A percentile compares a stretch with the other conserved stretches of the same genome.
phyloP scores from a whole-genome alignment of 805 yeast genomes.

The Kuraishia capsulata region DNA sequence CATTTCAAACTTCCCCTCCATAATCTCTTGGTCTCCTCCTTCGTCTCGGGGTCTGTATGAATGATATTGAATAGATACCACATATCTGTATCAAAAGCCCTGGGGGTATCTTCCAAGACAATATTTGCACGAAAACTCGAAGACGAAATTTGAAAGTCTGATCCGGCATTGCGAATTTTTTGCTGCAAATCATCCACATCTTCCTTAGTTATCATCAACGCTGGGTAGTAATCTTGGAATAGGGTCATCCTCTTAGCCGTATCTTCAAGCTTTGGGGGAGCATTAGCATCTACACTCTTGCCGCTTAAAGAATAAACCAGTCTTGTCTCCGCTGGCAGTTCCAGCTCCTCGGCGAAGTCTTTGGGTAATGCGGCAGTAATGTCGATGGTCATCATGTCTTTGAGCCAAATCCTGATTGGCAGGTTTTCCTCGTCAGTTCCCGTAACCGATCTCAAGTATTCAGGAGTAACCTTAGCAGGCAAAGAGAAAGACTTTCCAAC shows the following conservation, averaged over 20 bases:
- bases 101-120: conserved; percentile 10
- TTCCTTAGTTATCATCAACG: conserved; percentile 15
- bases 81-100: conserved; percentile 17
- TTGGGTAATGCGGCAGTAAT: conserved; percentile 12
- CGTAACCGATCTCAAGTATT: not conserved
- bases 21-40: not conserved
- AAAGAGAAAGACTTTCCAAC: conserved; percentile 4
- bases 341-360: conserved; percentile 11
- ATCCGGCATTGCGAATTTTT: conserved; percentile 1
- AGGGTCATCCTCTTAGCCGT: conserved; percentile 7
- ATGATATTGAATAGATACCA: conserved; percentile 15
- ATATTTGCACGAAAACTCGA: conserved; percentile 19
- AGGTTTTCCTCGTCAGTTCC: not conserved
- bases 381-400: conserved; percentile 10
- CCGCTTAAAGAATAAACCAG: conserved; percentile 16
- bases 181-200: conserved; percentile 10
- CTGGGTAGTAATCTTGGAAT: conserved; percentile 23
- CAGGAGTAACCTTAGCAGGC: conserved; percentile 11
- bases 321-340: conserved; percentile 11
- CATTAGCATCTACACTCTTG: conserved; percentile 14
- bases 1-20: conserved; percentile 18
- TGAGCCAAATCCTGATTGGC: conserved; percentile 13
- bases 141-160: conserved; percentile 6
- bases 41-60: conserved; percentile 1
- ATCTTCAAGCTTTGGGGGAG: conserved; percentile 2